These are phyloP conservation scores for Metarhizium brunneum DNA, from an alignment of 2,329 filamentous ascomycete genomes.

Conservation along the genomic window DNA sequence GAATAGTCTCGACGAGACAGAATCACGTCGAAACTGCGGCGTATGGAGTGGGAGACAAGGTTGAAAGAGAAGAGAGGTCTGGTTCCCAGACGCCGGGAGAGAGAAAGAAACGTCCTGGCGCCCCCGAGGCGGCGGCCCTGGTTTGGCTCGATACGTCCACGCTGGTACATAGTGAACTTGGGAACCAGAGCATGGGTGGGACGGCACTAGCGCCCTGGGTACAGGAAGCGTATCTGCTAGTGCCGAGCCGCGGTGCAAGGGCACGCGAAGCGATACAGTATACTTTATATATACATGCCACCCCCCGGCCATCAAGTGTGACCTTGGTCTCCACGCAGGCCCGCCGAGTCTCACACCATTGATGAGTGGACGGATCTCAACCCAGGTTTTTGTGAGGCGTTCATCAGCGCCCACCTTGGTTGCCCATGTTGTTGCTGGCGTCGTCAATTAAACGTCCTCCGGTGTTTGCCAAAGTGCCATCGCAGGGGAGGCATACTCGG, in stretches of 20 bases:
- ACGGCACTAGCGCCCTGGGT: constrained; percentile 22
- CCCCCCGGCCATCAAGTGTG: constrained; percentile 21
- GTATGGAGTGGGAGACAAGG: constrained; percentile 21
- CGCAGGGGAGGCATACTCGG: neutral
- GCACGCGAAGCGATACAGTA: constrained; percentile 6
- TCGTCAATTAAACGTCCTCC: neutral
- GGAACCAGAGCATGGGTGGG: constrained; percentile 24
- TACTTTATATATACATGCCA: constrained; percentile 24
- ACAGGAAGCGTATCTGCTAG: constrained; percentile 16
- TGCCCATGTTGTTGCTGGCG: neutral
- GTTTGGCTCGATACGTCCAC: constrained; percentile 23
- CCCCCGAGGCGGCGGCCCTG: constrained; percentile 27
- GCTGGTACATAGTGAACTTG: constrained; percentile 13
- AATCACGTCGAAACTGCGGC: constrained; percentile 15
- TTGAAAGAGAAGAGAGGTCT: constrained; percentile 24
- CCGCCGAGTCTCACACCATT: constrained; percentile 30
- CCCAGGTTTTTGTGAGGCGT: constrained; percentile 25
- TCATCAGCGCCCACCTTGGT: constrained; percentile 12
- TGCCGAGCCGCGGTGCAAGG: constrained; percentile 4
- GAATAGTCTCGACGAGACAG: constrained; percentile 14
- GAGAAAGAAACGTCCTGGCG: constrained; percentile 28
- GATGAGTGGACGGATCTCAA: constrained; percentile 28
- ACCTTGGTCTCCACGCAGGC: constrained; percentile 26
- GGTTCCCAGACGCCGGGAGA: constrained; percentile 26
- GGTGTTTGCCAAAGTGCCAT: neutral